A percentile compares a stretch with the other conserved stretches of the same genome.
These are phyloP conservation scores for Rhinocladiella similis DNA, from an alignment of 2,329 filamentous ascomycete genomes.

Conservation along the genomic window DNA sequence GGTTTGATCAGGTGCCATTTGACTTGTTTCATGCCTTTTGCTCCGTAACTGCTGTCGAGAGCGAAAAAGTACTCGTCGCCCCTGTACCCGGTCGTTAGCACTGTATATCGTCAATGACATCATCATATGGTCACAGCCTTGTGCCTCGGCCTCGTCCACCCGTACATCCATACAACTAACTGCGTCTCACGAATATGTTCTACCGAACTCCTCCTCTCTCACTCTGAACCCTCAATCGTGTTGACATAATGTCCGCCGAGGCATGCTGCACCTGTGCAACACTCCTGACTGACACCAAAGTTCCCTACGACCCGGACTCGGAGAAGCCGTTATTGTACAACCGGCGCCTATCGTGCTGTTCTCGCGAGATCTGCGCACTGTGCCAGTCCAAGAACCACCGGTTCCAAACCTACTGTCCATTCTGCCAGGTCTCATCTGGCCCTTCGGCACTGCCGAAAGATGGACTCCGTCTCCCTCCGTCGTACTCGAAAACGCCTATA, in stretches of 20 bases:
- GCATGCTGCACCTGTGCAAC: conserved; percentile 71
- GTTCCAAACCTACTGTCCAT: conserved; percentile 69
- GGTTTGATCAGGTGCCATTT: no score
- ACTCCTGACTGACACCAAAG: conserved; percentile 57
- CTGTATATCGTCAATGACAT: neutral
- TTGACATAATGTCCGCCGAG: conserved; percentile 9
- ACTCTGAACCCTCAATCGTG: no score
- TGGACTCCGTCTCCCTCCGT: conserved; percentile 53
- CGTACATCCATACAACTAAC: neutral
- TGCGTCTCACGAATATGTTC: no score
- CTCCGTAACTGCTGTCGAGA: no score
- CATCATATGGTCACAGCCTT: neutral
- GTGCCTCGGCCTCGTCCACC: neutral
- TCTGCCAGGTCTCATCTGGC: conserved; percentile 69
- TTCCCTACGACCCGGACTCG: conserved; percentile 53
- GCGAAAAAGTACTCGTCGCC: no score
- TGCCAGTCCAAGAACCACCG: conserved; percentile 69
- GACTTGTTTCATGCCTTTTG: no score
- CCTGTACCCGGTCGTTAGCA: no score
- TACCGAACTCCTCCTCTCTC: no score
- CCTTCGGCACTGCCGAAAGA: conserved; percentile 61
- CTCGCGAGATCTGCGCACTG: conserved; percentile 67
- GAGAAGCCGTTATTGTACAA: conserved; percentile 64
- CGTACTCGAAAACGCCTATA: conserved; percentile 27
- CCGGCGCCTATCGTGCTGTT: conserved; percentile 67